A percentile compares a stretch with the other conserved stretches of the same genome.
Evolutionary conservation across 1,284 basidiomycete genomes (phyloP).

Genomic region (Cryptococcus depauperatus): DNA sequence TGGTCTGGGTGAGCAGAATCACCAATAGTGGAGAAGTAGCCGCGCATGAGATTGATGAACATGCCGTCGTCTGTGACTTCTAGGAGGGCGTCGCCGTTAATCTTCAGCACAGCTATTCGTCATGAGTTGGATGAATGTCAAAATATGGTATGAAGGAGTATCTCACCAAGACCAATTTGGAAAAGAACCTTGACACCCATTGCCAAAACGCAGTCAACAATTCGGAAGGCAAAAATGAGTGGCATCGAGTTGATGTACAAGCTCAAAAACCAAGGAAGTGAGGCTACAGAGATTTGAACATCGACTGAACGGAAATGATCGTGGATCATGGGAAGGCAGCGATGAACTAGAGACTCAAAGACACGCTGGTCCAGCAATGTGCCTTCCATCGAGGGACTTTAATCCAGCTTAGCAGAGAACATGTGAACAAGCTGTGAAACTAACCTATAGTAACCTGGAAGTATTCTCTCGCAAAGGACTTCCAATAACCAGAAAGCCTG

Average conservation of each 20-base stretch:
- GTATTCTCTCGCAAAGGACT: constrained; percentile 84
- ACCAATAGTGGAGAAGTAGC: constrained; percentile 88
- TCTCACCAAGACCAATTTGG: constrained; percentile 54
- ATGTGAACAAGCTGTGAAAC: constrained; percentile 23
- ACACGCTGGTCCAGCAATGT: constrained; percentile 96
- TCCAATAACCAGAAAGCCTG: constrained; percentile 97
- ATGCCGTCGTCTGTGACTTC: constrained; percentile 94
- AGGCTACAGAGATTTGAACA: constrained; percentile 94
- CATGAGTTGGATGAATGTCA: no score
- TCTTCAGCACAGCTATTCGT: constrained; percentile 98
- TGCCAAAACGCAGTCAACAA: constrained; percentile 98
- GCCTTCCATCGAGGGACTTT: constrained; percentile 94
- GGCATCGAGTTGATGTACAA: constrained; percentile 98
- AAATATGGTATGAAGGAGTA: background rate
- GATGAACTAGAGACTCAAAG: constrained; percentile 91
- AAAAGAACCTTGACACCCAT: constrained; percentile 98
- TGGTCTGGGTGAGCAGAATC: constrained; percentile 91
- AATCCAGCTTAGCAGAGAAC: background rate
- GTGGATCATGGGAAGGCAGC: constrained; percentile 82
- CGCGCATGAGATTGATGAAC: constrained; percentile 90
- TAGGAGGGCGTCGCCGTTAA: constrained; percentile 92
- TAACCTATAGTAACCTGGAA: constrained; percentile 95
- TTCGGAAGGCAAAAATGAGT: constrained; percentile 96
- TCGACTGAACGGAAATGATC: constrained; percentile 88
- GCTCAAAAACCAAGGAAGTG: constrained; percentile 95